Evolutionary conservation across 2,329 filamentous ascomycete genomes (phyloP).

Genomic region (Alternaria triticina): DNA sequence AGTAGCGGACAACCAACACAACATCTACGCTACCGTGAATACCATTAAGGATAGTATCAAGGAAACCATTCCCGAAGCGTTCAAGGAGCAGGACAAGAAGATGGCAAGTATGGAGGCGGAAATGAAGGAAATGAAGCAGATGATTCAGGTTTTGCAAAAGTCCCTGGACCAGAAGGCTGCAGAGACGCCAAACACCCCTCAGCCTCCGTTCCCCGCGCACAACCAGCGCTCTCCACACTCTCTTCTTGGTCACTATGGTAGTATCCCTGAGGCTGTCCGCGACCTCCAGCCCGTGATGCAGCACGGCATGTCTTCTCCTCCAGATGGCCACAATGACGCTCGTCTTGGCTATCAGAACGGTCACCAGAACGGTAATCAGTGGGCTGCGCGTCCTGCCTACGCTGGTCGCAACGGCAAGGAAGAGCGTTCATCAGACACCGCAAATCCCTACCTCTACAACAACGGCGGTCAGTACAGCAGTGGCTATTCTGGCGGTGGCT

Average conservation of each 20-base stretch:
- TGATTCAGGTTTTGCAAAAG: slow-evolving; percentile 33
- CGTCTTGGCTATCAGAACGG: slow-evolving; percentile 20
- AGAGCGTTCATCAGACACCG: slow-evolving; percentile 24
- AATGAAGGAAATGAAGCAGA: slow-evolving; percentile 36
- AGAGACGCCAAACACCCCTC: slow-evolving; percentile 12
- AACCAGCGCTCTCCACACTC: slow-evolving; percentile 34
- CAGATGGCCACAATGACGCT: slow-evolving; percentile 22
- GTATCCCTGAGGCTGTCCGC: slow-evolving; percentile 8
- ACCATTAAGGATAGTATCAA: slow-evolving; percentile 35
- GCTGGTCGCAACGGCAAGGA: slow-evolving; percentile 31
- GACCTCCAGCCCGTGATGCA: neutral
- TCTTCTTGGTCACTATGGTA: slow-evolving; percentile 26
- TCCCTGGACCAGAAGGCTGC: slow-evolving; percentile 23
- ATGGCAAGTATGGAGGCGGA: slow-evolving; percentile 26
- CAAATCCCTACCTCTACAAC: slow-evolving; percentile 30
- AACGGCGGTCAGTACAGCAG: slow-evolving; percentile 21
- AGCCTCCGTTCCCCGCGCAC: slow-evolving; percentile 10
- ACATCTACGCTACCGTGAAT: slow-evolving; percentile 33
- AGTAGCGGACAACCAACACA: slow-evolving; percentile 9
- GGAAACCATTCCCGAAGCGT: slow-evolving; percentile 27
- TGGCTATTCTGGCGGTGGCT: slow-evolving; percentile 23
- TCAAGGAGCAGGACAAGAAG: slow-evolving; percentile 36
- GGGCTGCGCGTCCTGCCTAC: slow-evolving; percentile 18
- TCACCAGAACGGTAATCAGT: slow-evolving; percentile 20
- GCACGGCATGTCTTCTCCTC: slow-evolving; percentile 10